phyloP scores from a whole-genome alignment of 139 green algal species.

The Closterium sp. region DNA sequence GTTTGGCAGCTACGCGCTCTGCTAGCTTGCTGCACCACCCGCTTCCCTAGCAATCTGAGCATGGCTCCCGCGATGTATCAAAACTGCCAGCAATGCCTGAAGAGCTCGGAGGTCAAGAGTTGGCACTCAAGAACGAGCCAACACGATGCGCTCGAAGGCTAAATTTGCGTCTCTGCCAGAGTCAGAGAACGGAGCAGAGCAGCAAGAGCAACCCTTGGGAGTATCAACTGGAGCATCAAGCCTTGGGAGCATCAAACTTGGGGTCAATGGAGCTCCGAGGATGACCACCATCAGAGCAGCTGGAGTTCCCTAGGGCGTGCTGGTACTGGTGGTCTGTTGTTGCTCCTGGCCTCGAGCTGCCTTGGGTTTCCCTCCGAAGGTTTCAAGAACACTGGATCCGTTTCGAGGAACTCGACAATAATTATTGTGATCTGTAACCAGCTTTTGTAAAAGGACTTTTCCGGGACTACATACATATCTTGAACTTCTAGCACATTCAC shows the following conservation, averaged over 20 bases:
- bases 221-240: not conserved
- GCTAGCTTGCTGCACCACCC: not conserved
- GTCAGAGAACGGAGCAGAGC: not conserved
- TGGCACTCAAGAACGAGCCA: not conserved
- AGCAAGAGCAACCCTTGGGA: not conserved
- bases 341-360: not conserved
- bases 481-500: not conserved
- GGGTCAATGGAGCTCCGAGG: not conserved
- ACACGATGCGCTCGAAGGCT: not conserved
- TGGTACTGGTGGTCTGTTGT: too few relatives aligned
- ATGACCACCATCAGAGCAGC: not conserved
- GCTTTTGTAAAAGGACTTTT: too few relatives aligned
- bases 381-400: not conserved
- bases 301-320: not conserved
- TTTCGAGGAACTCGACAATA: not conserved
- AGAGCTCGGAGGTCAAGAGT: not conserved
- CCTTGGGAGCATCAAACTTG: too few relatives aligned
- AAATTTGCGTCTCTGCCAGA: not conserved
- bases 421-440: too few relatives aligned
- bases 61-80: not conserved
- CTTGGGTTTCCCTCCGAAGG: not conserved
- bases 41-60: not conserved
- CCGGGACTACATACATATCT: not conserved
- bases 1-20: not conserved
- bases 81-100: not conserved